A percentile compares a stretch with the other conserved stretches of the same genome.
These are phyloP conservation scores for Venustampulla echinocandica DNA, from an alignment of 495 filamentous ascomycete genomes.

Conservation along the genomic window DNA sequence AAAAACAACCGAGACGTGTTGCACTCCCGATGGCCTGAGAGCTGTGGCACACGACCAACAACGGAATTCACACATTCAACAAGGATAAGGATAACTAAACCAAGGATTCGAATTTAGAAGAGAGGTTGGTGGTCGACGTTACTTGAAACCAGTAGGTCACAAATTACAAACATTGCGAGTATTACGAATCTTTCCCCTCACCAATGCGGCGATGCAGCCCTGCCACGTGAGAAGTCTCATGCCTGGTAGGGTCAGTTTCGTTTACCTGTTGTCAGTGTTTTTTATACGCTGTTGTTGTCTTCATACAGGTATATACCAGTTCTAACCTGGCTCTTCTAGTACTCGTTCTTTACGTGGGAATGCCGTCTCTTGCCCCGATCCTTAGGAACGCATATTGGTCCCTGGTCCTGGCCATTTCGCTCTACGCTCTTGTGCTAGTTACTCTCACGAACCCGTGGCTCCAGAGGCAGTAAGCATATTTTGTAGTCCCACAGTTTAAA, in stretches of 20 bases:
- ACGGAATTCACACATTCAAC: no score
- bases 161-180: neutral
- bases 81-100: no score
- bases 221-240: conserved; percentile 1
- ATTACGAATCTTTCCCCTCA: neutral
- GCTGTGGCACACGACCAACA: no score
- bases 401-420: conserved; percentile 27
- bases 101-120: no score
- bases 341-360: no score
- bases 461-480: conserved; percentile 47
- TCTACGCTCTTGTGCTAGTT: conserved; percentile 35
- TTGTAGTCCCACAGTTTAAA: neutral
- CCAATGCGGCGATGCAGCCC: neutral
- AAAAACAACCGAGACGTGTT: conserved; percentile 3
- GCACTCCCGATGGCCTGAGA: conserved; percentile 6
- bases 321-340: no score
- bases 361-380: conserved; percentile 16
- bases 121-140: no score
- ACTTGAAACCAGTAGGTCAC: no score
- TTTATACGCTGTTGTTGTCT: no score
- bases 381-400: conserved; percentile 27
- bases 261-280: no score
- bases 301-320: no score
- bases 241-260: neutral
- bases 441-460: conserved; percentile 41